phyloP scores from a whole-genome alignment of 2,329 filamentous ascomycete species.

The Grosmannia clavigera region DNA sequence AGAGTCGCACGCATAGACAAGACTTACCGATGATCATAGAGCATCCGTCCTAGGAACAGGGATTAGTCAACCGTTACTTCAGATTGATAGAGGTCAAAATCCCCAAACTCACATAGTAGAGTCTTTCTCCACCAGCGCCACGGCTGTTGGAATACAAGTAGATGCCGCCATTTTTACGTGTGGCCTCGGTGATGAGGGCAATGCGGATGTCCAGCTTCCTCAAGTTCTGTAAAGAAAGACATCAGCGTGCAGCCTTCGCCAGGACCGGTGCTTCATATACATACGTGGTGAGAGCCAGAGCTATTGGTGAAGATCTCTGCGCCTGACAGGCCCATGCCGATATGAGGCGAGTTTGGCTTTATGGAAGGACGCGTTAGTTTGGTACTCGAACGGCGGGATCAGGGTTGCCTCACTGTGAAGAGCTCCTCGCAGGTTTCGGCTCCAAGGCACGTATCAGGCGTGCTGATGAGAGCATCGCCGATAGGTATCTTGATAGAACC shows the following conservation, averaged over 20 bases:
- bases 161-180: constrained; percentile 29
- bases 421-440: constrained; percentile 17
- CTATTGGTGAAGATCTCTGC: constrained; percentile 63
- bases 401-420: constrained; percentile 9
- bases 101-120: constrained; percentile 33
- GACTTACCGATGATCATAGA: constrained; percentile 35
- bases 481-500: constrained; percentile 40
- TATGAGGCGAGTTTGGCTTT: constrained; percentile 31
- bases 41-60: constrained; percentile 35
- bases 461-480: constrained; percentile 53
- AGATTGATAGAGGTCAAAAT: neutral
- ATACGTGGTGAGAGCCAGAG: constrained; percentile 51
- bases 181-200: constrained; percentile 53
- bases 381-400: too few relatives aligned
- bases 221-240: too few relatives aligned
- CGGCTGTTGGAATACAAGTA: constrained; percentile 45
- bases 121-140: constrained; percentile 33
- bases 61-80: neutral
- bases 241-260: constrained; percentile 32
- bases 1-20: too few relatives aligned
- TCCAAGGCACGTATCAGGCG: constrained; percentile 49
- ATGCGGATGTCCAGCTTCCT: constrained; percentile 34
- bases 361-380: neutral
- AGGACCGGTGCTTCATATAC: constrained; percentile 50
- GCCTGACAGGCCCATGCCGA: constrained; percentile 52